Base-by-base conservation (phyloP, 805 yeast species). In the Starmera quercuum region DNA sequence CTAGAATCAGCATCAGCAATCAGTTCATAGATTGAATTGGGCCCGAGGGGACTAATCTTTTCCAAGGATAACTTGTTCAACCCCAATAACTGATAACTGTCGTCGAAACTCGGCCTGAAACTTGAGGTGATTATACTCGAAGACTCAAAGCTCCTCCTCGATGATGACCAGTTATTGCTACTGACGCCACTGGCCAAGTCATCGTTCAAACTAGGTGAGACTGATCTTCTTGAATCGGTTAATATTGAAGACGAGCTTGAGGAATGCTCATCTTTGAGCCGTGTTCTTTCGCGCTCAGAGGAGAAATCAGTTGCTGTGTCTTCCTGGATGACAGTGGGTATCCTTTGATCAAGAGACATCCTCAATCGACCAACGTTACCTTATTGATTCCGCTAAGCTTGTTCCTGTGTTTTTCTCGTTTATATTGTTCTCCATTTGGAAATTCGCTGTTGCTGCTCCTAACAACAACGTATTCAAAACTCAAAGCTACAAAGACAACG, bases 1-100 rank as follows among this genome's bases (percentile, higher is more conserved):
- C 52, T 45, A 34, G 67, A 58, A 50, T 78, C 77, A 13, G 72
- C 68, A 23, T 71, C 80, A 32, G 79, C 72, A 2, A 87, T 79
- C 34, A 87, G 62, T 47, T 83, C 92, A 49, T 71, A 83, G 22
- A 86, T 76, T 5, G 95, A 79, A 49, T 83, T 84, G 32, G 82
- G 77, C 2, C 84, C 84, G 44, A 80, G 53, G 2, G 83, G 79
- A 17, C 76, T 68, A 11, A 67, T 63, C 2, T 61, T 47, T 8
- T 59, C 46, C 16, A 58, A 59, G 0, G 66, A 59, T 9, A 64
- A 41, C 26, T 57, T 58, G 42, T 66, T 67, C 29, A 59, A 45
- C 0, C 73, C 73, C 29, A 64, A 39, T 1, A 59, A 51, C 2
- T 60, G 57, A 10, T 42, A 31, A 13, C 62, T 49, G 24, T 62